phyloP scores from a whole-genome alignment of 306 rosid species.

The Dalbergia oliveri region DNA sequence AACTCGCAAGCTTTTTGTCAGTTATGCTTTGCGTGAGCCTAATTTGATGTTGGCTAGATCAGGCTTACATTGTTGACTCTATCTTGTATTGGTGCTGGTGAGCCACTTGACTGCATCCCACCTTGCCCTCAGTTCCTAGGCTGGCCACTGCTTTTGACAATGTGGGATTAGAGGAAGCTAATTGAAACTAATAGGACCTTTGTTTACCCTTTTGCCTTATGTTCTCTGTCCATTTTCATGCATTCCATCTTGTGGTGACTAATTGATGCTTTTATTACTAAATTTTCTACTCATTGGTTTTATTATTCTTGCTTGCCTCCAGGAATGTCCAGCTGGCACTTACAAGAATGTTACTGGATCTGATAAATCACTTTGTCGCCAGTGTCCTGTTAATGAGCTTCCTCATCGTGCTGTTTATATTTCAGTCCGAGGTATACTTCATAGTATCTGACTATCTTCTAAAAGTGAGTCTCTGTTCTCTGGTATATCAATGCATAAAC shows the following conservation, averaged over 20 bases:
- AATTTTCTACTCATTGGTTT: conserved; percentile 32
- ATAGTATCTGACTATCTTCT: too few relatives aligned
- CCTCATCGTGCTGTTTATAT: conserved; percentile 84
- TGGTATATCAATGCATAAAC: conserved; percentile 22
- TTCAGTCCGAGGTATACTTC: conserved; percentile 75
- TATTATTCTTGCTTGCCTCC: conserved; percentile 46
- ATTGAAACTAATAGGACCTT: conserved; percentile 24
- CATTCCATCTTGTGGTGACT: conserved; percentile 40
- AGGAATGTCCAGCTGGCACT: conserved; percentile 98
- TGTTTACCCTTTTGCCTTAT: conserved; percentile 14
- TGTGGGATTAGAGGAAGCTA: conserved; percentile 26
- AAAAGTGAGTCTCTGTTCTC: background rate
- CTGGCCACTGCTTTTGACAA: conserved; percentile 26
- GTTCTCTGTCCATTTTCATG: conserved; percentile 29
- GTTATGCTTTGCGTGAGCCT: conserved; percentile 15
- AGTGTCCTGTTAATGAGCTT: conserved; percentile 79
- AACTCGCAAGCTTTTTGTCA: conserved; percentile 4
- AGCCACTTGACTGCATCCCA: conserved; percentile 26
- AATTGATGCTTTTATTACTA: conserved; percentile 34
- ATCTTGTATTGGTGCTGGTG: background rate
- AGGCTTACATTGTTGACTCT: conserved; percentile 21
- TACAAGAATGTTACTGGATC: conserved; percentile 91
- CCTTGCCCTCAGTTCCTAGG: conserved; percentile 6
- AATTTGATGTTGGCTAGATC: conserved; percentile 21
- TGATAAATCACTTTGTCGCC: conserved; percentile 77